Conservation (phyloP, 2,329 filamentous ascomycete genomes). For the Epichloe uncinata region DNA sequence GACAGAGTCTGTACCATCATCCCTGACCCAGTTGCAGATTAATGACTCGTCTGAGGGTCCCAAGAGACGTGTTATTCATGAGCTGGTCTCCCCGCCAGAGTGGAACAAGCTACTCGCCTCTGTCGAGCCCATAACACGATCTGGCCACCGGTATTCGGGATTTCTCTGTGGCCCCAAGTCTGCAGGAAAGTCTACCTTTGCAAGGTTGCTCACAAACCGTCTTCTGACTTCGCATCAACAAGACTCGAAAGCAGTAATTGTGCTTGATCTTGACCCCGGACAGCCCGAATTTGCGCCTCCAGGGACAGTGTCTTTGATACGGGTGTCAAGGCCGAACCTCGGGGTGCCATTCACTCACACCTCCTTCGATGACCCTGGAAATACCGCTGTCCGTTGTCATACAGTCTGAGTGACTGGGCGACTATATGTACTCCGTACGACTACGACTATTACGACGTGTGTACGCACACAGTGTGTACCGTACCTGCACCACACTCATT, state of each 20-base stretch:
- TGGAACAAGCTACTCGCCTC: conserved; percentile 48
- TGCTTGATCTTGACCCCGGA: conserved; percentile 66
- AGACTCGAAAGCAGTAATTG: conserved; percentile 14
- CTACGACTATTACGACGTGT: too few relatives aligned
- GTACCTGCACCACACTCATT: not conserved
- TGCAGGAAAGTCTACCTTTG: conserved; percentile 66
- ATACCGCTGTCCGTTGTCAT: conserved; percentile 44
- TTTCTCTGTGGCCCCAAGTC: conserved; percentile 58
- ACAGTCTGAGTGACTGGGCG: too few relatives aligned
- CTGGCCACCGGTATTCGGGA: conserved; percentile 26
- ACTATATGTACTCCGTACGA: too few relatives aligned
- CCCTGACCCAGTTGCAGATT: conserved; percentile 25
- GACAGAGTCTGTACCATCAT: conserved; percentile 10
- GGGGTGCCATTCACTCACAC: conserved; percentile 55
- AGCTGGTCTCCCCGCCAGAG: conserved; percentile 41
- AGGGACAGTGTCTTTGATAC: conserved; percentile 55
- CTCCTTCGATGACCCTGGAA: conserved; percentile 19
- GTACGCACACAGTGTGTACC: too few relatives aligned
- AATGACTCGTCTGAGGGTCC: conserved; percentile 39
- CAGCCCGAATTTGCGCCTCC: conserved; percentile 63
- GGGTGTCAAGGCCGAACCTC: conserved; percentile 47
- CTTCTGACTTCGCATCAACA: conserved; percentile 36
- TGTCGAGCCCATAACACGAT: conserved; percentile 19
- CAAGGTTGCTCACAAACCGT: conserved; percentile 51
- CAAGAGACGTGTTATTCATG: conserved; percentile 35